Base-by-base conservation (phyloP, 108 stramenopile genomes). In the Stephanodiscus triporus region DNA sequence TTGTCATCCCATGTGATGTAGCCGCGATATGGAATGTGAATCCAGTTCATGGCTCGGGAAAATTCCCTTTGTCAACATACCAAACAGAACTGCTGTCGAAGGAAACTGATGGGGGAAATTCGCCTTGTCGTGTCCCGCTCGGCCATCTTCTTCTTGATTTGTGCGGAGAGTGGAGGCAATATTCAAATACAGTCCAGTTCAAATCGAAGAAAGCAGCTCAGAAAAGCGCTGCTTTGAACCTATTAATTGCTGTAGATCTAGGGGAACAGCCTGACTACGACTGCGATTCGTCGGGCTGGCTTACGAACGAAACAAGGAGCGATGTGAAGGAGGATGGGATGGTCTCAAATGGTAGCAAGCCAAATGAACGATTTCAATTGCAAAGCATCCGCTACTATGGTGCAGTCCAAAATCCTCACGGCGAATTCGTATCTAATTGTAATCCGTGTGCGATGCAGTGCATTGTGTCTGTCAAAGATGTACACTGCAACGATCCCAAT, bases 141-240 rank as follows among this genome's bases (percentile, higher is more conserved):
- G n/a, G n/a, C 1, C 68, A 69, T 40, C 2, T 68, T 0, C 32
- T 77, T 6, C 13, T 47, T 6, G 68, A 63, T 34, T 9, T 77
- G 27, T 77, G 40, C 10, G 68, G 68, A 23, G 20, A 57, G 32
- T 56, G 37, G 29, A 66, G 27, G 32, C 29, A 11, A 64, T 30
- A 0, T 64, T 13, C 38, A 9, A 48, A 70, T 17, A 37, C 10
- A 19, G 56, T 58, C 37, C 38, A 65, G 50, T 77, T 77, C 76
- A 77, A 77, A 70, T 63, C 47, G 4, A 77, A 77, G 43, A 63
- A 42, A 13, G 68, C 37, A 11, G 67, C 76, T 5, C 67, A 63
- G 62, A 77, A 68, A 40, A 77, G 63, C 24, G 76, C 68, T 22
- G 43, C 68, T n/a, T 34, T 77, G 19, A 77, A 69, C 34, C 56